phyloP scores from a whole-genome alignment of 805 yeast species.

The Ogataea pini region DNA sequence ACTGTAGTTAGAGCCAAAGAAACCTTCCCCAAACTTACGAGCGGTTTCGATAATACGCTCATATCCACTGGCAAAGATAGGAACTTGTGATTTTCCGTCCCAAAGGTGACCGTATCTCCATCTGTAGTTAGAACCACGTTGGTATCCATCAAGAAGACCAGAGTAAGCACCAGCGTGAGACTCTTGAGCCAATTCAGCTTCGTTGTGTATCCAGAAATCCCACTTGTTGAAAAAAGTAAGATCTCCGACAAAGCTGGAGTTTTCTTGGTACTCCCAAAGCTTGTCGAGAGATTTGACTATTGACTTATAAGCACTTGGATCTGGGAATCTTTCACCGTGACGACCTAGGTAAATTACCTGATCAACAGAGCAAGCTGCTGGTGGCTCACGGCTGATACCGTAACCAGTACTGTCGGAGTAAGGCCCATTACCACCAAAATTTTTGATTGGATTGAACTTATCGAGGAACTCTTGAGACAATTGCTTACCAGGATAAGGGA shows the following conservation, averaged over 20 bases:
- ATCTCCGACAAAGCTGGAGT: slow-evolving; percentile 39
- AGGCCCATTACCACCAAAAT: slow-evolving; percentile 56
- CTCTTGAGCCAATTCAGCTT: slow-evolving; percentile 41
- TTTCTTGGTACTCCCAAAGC: slow-evolving; percentile 12
- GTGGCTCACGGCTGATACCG: slow-evolving; percentile 55
- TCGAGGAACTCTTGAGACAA: slow-evolving; percentile 34
- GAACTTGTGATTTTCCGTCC: slow-evolving; percentile 39
- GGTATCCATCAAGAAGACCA: slow-evolving; percentile 49
- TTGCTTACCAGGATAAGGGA: slow-evolving; percentile 20
- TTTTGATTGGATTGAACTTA: slow-evolving; percentile 48
- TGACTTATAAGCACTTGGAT: slow-evolving; percentile 21
- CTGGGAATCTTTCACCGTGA: slow-evolving; percentile 62
- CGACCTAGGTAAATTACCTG: slow-evolving; percentile 55
- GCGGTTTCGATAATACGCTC: slow-evolving; percentile 55
- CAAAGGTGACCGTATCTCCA: slow-evolving; percentile 48
- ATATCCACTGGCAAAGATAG: slow-evolving; percentile 53
- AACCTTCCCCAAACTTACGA: slow-evolving; percentile 55
- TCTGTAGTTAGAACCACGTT: slow-evolving; percentile 51
- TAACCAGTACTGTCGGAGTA: slow-evolving; percentile 49
- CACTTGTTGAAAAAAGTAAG: slow-evolving; percentile 50
- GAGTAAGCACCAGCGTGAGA: slow-evolving; percentile 48
- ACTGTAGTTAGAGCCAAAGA: slow-evolving; percentile 46
- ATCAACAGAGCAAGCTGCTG: slow-evolving; percentile 50
- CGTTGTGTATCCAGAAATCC: slow-evolving; percentile 32
- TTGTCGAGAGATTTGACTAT: slow-evolving; percentile 13